Evolutionary conservation across 2,329 filamentous ascomycete genomes (phyloP).

Genomic region (Pseudocercospora eumusae): DNA sequence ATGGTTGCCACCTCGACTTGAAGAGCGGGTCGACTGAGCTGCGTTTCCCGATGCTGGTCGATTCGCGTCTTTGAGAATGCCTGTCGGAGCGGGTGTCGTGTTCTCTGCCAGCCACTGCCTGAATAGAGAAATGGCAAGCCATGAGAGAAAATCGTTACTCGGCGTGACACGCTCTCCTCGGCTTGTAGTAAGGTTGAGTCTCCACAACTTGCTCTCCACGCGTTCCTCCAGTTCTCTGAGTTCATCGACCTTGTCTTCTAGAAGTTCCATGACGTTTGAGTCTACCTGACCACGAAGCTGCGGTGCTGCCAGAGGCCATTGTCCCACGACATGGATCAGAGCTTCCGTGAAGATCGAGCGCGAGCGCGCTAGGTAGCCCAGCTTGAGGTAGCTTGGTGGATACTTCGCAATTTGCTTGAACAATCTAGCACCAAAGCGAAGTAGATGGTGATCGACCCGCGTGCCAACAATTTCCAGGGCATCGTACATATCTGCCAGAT

Average conservation of each 20-base stretch:
- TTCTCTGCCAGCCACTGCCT: constrained; percentile 92
- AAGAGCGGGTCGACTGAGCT: constrained; percentile 19
- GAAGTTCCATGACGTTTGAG: constrained; percentile 76
- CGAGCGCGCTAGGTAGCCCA: constrained; percentile 82
- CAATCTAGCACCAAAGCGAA: constrained; percentile 85
- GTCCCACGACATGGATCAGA: constrained; percentile 88
- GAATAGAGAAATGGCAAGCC: constrained; percentile 84
- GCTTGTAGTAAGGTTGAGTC: constrained; percentile 74
- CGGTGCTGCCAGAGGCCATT: constrained; percentile 81
- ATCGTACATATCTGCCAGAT: constrained; percentile 92
- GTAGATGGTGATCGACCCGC: constrained; percentile 86
- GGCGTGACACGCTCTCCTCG: constrained; percentile 82
- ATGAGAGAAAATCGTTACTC: constrained; percentile 78
- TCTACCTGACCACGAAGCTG: constrained; percentile 75
- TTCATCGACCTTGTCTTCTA: constrained; percentile 94
- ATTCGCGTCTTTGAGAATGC: constrained; percentile 48
- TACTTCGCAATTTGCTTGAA: constrained; percentile 98
- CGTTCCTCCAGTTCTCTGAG: constrained; percentile 78
- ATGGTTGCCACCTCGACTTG: constrained; percentile 32
- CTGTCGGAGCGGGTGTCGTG: constrained; percentile 68
- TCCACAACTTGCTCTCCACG: constrained; percentile 79
- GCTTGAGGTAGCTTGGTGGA: constrained; percentile 84
- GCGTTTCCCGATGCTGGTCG: constrained; percentile 16
- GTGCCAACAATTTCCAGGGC: constrained; percentile 84
- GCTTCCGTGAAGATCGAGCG: constrained; percentile 76